Conservation (phyloP, 2,329 filamentous ascomycete genomes). For the Xylariales sp. region DNA sequence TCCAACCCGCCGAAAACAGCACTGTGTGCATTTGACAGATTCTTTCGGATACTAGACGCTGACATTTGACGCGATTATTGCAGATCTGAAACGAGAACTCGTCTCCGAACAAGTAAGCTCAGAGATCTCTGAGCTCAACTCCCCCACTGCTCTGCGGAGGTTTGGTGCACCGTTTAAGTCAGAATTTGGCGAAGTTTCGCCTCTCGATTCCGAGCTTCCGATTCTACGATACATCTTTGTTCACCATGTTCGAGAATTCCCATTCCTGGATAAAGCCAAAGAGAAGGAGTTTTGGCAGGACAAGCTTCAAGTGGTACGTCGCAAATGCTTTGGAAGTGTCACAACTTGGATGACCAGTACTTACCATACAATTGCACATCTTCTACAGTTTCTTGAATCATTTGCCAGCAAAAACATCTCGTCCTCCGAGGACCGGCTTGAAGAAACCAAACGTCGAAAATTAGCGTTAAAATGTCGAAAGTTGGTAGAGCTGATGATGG, state of each 20-base stretch:
- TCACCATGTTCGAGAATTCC: constrained; percentile 95
- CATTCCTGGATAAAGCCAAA: constrained; percentile 90
- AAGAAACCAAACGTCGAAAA: constrained; percentile 93
- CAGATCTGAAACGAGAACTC: constrained; percentile 96
- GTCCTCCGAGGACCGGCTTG: constrained; percentile 89
- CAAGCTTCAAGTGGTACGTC: constrained; percentile 86
- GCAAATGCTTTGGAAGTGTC: too few relatives aligned
- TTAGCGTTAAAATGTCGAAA: constrained; percentile 91
- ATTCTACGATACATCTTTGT: constrained; percentile 96
- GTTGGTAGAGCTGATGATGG: constrained; percentile 98
- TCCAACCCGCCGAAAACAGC: background rate
- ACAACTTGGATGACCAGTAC: too few relatives aligned
- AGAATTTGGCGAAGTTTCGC: constrained; percentile 86
- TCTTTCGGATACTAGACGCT: background rate
- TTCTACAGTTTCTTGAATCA: constrained; percentile 84
- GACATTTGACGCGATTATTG: too few relatives aligned
- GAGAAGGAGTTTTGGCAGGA: constrained; percentile 99
- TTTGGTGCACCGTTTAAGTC: constrained; percentile 96
- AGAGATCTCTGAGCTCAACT: constrained; percentile 91
- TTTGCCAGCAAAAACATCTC: constrained; percentile 97
- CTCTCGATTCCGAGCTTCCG: constrained; percentile 88
- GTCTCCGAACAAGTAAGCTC: constrained; percentile 82
- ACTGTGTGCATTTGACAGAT: constrained; percentile 7
- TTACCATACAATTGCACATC: too few relatives aligned
- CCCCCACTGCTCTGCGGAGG: constrained; percentile 86